These are phyloP conservation scores for Xylaria sp. DNA, from an alignment of 2,329 filamentous ascomycete genomes.

Conservation along the genomic window DNA sequence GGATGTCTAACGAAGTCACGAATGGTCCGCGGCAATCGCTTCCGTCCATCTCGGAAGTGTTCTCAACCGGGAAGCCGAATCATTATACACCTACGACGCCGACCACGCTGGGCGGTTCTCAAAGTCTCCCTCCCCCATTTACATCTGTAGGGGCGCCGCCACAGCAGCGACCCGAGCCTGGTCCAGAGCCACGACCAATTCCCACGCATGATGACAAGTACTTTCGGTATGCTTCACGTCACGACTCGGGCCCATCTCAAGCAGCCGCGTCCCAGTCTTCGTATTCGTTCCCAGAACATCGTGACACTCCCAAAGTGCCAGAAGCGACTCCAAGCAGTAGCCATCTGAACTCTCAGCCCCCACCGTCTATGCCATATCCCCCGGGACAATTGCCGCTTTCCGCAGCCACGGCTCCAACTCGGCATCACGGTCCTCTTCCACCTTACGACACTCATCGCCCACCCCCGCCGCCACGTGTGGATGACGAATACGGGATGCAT, in stretches of 20 bases:
- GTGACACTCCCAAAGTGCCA: slow-evolving; percentile 43
- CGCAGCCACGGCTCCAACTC: slow-evolving; percentile 56
- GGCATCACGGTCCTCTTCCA: slow-evolving; percentile 58
- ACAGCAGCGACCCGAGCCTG: slow-evolving; percentile 43
- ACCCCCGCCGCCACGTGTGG: slow-evolving; percentile 54
- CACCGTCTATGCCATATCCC: slow-evolving; percentile 54
- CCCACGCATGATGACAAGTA: slow-evolving; percentile 48
- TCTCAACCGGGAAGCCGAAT: slow-evolving; percentile 45
- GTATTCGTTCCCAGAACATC: slow-evolving; percentile 45
- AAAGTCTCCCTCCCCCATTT: slow-evolving; percentile 46
- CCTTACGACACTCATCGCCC: slow-evolving; percentile 60
- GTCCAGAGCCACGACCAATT: slow-evolving; percentile 43
- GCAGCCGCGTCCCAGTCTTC: slow-evolving; percentile 43
- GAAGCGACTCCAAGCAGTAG: slow-evolving; percentile 39
- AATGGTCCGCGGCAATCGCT: slow-evolving; percentile 47
- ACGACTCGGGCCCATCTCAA: slow-evolving; percentile 43
- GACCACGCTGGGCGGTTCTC: slow-evolving; percentile 42
- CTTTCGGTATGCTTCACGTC: slow-evolving; percentile 44
- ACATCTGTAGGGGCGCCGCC: slow-evolving; percentile 39
- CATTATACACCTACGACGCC: slow-evolving; percentile 48
- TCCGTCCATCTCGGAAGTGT: slow-evolving; percentile 51
- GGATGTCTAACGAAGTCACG: slow-evolving; percentile 45
- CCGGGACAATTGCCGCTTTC: slow-evolving; percentile 57
- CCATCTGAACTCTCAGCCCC: slow-evolving; percentile 48
- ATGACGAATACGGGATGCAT: slow-evolving; percentile 57